A percentile compares a stretch with the other conserved stretches of the same genome.
Conservation (phyloP, 2,329 filamentous ascomycete genomes). For the Alternaria sp. region DNA sequence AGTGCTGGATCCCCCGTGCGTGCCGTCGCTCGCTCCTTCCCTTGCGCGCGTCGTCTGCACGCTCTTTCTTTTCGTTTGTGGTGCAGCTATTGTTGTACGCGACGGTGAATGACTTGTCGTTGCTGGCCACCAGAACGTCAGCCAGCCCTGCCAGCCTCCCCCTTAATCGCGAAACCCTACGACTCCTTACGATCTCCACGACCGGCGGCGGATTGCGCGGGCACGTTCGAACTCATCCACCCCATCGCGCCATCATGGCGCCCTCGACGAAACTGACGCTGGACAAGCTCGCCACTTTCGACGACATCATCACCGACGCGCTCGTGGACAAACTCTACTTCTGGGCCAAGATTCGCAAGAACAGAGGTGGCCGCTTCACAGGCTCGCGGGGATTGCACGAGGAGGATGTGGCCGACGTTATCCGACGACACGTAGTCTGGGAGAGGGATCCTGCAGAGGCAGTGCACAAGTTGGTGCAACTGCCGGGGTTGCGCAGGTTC, state of each 20-base stretch:
- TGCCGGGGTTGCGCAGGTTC: slow-evolving; percentile 77
- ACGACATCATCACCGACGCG: slow-evolving; percentile 94
- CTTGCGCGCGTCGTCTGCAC: slow-evolving; percentile 18
- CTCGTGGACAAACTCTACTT: slow-evolving; percentile 95
- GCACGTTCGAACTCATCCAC: neutral
- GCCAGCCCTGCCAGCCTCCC: slow-evolving; percentile 21
- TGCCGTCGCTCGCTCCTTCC: slow-evolving; percentile 35
- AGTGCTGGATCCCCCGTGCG: slow-evolving; percentile 11
- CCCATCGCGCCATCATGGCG: slow-evolving; percentile 46
- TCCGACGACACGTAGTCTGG: slow-evolving; percentile 73
- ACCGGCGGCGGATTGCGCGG: neutral
- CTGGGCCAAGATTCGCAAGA: slow-evolving; percentile 96
- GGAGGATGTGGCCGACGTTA: slow-evolving; percentile 65
- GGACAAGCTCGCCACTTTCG: slow-evolving; percentile 87
- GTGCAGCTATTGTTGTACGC: slow-evolving; percentile 18
- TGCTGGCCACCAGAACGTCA: slow-evolving; percentile 32
- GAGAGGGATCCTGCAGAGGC: slow-evolving; percentile 74
- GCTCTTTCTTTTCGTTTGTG: slow-evolving; percentile 28
- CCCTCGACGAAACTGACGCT: slow-evolving; percentile 77
- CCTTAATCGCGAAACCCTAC: slow-evolving; percentile 9
- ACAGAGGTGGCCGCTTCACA: slow-evolving; percentile 82
- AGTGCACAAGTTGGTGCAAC: slow-evolving; percentile 73
- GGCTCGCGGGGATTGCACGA: slow-evolving; percentile 79
- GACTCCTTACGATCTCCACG: neutral
- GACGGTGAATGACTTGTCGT: slow-evolving; percentile 27